These are phyloP conservation scores for Pistacia integerrima DNA, from an alignment of 345 rosid species.

Conservation along the genomic window DNA sequence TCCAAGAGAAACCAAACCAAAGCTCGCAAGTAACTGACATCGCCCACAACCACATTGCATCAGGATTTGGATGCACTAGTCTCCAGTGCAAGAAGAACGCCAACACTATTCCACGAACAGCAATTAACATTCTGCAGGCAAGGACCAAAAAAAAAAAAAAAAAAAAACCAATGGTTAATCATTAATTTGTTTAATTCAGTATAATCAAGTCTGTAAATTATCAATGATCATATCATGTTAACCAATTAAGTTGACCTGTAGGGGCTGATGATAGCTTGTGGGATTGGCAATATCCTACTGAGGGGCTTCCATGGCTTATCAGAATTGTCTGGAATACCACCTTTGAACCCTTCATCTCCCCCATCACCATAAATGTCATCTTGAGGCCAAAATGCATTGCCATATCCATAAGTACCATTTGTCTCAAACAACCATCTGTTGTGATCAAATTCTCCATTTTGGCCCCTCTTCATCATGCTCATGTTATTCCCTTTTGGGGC, in stretches of 20 bases:
- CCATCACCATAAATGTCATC: constrained; percentile 70
- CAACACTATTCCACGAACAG: constrained; percentile 59
- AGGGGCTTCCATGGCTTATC: constrained; percentile 96
- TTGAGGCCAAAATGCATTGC: constrained; percentile 80
- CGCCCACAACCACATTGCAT: constrained; percentile 87
- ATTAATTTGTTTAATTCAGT: no score
- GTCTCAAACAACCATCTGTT: constrained; percentile 89
- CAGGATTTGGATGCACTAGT: constrained; percentile 65
- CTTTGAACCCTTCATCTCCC: constrained; percentile 53
- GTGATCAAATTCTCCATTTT: constrained; percentile 83
- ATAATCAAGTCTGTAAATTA: no score
- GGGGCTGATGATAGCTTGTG: constrained; percentile 70
- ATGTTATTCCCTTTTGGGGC: constrained; percentile 65
- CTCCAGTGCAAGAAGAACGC: constrained; percentile 87
- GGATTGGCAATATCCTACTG: constrained; percentile 60
- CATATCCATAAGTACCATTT: constrained; percentile 83
- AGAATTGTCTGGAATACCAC: constrained; percentile 54
- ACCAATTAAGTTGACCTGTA: constrained; percentile 45
- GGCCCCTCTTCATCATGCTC: constrained; percentile 89
- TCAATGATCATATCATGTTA: no score
- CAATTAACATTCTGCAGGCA: constrained; percentile 70
- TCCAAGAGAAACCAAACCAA: constrained; percentile 97
- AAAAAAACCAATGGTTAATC: no score
- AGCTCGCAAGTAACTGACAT: constrained; percentile 84
- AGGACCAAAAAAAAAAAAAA: no score